Base-by-base conservation (phyloP, 768 basidiomycete genomes). In the Rhodotorula diobovata region DNA sequence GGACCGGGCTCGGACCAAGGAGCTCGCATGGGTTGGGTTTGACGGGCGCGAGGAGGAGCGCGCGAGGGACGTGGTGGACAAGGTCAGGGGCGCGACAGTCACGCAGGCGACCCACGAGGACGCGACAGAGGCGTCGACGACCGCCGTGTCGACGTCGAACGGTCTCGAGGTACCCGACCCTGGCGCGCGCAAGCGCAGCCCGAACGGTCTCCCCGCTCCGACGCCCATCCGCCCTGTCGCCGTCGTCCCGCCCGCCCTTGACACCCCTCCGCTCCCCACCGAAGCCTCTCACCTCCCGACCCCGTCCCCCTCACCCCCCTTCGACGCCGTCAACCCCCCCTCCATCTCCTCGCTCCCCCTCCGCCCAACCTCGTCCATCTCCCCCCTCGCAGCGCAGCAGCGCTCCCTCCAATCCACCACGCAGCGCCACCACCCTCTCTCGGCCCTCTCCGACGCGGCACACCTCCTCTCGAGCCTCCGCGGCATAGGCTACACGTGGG, bases 391-490 rank as follows among this genome's bases (percentile, higher is more conserved):
- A 1, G 16, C 30, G 28, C 2, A 48, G 20, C 58, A 53, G 18
- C 4, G 35, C 37, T 32, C 32, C 39, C 28, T 48, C 12, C 45
- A 58, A 15, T 45, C 56, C 11, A 8, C 59, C 18, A 8, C 10
- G 25, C 70, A 71, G 61, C 34, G 51, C 2, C 45, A 1, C 0
- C 65, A 67, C 51, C 70, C 70, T 0, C 61, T 68, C 28, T 57
- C 51, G 41, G 39, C 69, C 25, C 25, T 70, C 34, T n/a, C 54
- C 41, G 64, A 66, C 57, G 61, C 72, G 23, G 30, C 51, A 1
- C 72, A 73, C 54, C 68, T 73, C 45, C 57, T 73, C 35, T 60
- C 65, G 16, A 39, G 56, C 20, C 66, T 73, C 54, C 68, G 72
- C 30, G 68, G 68, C 1, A 43, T 63, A 45, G 72, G 72, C 1